These are phyloP conservation scores for Gossypium armourianum DNA, from an alignment of 441 rosid species.

Conservation along the genomic window DNA sequence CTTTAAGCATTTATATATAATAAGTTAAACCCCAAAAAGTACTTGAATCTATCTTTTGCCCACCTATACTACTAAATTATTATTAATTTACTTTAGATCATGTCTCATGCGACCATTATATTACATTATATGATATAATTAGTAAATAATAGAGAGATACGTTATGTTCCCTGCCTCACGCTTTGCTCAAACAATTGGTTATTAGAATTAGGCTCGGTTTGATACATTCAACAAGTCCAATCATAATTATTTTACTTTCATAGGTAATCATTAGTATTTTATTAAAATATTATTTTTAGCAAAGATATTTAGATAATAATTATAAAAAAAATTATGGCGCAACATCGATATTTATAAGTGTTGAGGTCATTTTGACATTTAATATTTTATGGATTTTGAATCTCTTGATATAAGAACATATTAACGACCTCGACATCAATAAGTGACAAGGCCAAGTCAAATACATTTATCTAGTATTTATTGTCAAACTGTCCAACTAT, in stretches of 20 bases:
- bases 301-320: background rate
- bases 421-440: background rate
- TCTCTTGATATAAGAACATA: too few relatives aligned
- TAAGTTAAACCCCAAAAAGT: background rate
- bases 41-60: background rate
- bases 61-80: background rate
- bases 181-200: slow-evolving; percentile 2
- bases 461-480: too few relatives aligned
- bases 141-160: background rate
- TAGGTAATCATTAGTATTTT: background rate
- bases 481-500: background rate
- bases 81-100: background rate
- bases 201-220: slow-evolving; percentile 5
- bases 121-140: background rate
- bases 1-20: background rate
- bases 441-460: background rate
- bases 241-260: background rate
- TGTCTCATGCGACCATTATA: background rate
- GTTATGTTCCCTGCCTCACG: background rate
- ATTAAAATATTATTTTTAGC: too few relatives aligned
- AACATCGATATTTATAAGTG: background rate
- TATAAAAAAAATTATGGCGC: too few relatives aligned
- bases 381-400: too few relatives aligned
- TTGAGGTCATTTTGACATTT: background rate
- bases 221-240: background rate